phyloP scores from a whole-genome alignment of 2,329 filamentous ascomycete genomes.

The Zymoseptoria crescenta region DNA sequence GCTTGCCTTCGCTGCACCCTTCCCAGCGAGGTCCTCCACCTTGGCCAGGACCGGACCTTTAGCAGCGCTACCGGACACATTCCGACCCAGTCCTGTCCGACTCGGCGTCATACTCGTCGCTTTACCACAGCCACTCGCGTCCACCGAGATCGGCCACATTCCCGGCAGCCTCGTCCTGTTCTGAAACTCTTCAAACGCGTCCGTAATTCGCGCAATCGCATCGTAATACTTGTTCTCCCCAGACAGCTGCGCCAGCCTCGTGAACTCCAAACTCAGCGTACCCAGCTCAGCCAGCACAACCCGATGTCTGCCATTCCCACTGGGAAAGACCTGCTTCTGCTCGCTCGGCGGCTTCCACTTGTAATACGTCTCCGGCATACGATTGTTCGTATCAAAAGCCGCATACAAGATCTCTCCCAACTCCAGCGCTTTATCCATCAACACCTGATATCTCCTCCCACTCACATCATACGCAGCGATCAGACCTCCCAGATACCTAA shows the following conservation, averaged over 20 bases:
- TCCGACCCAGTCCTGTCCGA: slow-evolving; percentile 1
- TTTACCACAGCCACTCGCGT: slow-evolving; percentile 70
- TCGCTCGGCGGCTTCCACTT: slow-evolving; percentile 62
- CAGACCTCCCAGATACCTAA: slow-evolving; percentile 82
- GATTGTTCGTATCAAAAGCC: slow-evolving; percentile 84
- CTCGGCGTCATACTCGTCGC: slow-evolving; percentile 9
- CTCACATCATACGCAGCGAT: slow-evolving; percentile 82
- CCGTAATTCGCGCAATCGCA: slow-evolving; percentile 75
- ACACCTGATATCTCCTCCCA: slow-evolving; percentile 56
- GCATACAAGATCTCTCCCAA: slow-evolving; percentile 74
- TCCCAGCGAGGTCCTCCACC: slow-evolving; percentile 1
- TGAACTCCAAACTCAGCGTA: slow-evolving; percentile 81
- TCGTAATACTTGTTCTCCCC: slow-evolving; percentile 79
- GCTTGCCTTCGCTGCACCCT: background rate
- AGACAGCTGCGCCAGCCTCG: slow-evolving; percentile 77
- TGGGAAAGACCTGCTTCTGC: slow-evolving; percentile 54
- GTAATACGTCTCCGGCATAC: slow-evolving; percentile 81
- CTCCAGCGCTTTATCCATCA: slow-evolving; percentile 71
- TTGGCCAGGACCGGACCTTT: background rate
- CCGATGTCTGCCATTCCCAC: slow-evolving; percentile 16
- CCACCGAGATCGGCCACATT: slow-evolving; percentile 70
- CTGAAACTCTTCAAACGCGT: slow-evolving; percentile 70
- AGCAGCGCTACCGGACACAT: background rate
- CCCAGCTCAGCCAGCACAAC: slow-evolving; percentile 63
- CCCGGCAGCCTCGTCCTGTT: slow-evolving; percentile 63